phyloP scores from a whole-genome alignment of 306 rosid genomes.

The Vicia faba region DNA sequence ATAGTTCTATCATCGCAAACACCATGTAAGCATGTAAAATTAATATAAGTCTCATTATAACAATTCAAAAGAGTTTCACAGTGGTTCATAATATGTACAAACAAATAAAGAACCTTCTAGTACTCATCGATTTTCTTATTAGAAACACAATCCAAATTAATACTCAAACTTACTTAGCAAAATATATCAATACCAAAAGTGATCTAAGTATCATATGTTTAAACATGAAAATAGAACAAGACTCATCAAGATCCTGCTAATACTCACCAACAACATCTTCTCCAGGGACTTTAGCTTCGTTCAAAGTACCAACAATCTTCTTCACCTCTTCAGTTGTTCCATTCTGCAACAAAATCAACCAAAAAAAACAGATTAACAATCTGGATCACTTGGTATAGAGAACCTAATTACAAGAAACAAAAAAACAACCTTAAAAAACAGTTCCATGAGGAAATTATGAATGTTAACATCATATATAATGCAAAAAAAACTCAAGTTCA shows the following conservation, averaged over 20 bases:
- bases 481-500: no score
- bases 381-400: neutral
- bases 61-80: neutral
- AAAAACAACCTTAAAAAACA: no score
- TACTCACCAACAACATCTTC: constrained; percentile 83
- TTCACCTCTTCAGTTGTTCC: constrained; percentile 89
- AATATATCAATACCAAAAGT: neutral
- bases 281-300: constrained; percentile 74
- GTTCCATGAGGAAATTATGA: no score
- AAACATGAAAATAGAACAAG: neutral
- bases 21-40: neutral
- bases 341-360: constrained; percentile 51
- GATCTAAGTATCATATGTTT: constrained; percentile 1
- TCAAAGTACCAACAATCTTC: constrained; percentile 68
- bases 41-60: neutral
- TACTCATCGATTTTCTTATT: neutral
- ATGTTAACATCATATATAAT: no score
- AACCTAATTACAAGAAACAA: no score
- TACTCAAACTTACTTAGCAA: constrained; percentile 19
- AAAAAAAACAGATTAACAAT: neutral
- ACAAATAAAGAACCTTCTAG: neutral
- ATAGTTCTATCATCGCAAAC: neutral
- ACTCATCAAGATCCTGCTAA: neutral
- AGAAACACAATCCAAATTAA: neutral
- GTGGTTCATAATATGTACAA: neutral